Evolutionary conservation across 1,284 basidiomycete genomes (phyloP).

Genomic region (Ceratobasidium sp.): DNA sequence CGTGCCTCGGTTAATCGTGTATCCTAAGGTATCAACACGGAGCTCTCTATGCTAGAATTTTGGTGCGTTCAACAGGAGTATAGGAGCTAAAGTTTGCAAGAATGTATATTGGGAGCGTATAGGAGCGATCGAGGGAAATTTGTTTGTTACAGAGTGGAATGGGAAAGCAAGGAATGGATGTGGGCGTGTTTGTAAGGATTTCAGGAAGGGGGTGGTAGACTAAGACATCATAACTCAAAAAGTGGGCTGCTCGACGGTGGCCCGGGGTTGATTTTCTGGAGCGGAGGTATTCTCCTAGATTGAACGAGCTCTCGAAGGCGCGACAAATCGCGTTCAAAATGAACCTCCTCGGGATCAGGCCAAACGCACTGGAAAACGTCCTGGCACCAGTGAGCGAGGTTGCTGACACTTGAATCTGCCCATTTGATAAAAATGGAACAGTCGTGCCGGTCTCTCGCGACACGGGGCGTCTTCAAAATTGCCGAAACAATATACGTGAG

Average conservation of each 20-base stretch:
- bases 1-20: no score
- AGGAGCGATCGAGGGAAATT: no score
- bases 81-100: no score
- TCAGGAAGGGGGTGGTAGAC: neutral
- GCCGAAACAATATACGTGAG: neutral
- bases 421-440: constrained; percentile 10
- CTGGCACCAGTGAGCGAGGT: constrained; percentile 34
- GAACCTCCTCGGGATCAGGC: neutral
- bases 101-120: no score
- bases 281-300: neutral
- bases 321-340: neutral
- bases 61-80: no score
- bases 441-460: neutral
- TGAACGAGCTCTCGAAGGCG: neutral
- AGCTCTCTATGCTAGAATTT: no score
- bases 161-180: no score
- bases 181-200: no score
- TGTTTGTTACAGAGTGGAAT: no score
- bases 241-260: neutral
- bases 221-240: neutral
- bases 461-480: neutral
- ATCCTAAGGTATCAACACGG: no score
- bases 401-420: constrained; percentile 15
- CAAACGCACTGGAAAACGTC: neutral
- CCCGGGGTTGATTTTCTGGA: constrained; percentile 7